These are phyloP conservation scores for Tausonia pullulans DNA, from an alignment of 1,284 basidiomycete genomes.

Conservation along the genomic window DNA sequence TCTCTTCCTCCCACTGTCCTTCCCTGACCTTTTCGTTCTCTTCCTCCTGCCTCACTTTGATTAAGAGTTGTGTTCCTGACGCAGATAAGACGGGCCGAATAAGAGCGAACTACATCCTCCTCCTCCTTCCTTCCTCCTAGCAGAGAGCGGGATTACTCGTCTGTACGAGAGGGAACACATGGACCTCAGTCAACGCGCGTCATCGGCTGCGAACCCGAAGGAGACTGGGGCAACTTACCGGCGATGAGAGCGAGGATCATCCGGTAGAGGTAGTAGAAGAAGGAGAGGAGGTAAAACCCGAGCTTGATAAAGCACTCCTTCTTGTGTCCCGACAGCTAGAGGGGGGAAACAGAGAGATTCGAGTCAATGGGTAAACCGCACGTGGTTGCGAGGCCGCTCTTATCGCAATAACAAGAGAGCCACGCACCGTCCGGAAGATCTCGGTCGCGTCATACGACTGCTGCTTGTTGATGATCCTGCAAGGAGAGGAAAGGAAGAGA, in stretches of 20 bases:
- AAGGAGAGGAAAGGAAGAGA: too few species aligned
- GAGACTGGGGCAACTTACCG: constrained; percentile 29
- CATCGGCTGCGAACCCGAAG: neutral
- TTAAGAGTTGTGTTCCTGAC: too few species aligned
- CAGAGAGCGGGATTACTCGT: neutral
- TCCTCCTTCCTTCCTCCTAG: neutral
- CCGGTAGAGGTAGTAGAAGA: constrained; percentile 94
- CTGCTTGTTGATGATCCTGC: constrained; percentile 80
- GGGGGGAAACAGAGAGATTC: neutral
- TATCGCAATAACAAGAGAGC: neutral
- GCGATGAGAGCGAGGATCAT: constrained; percentile 81
- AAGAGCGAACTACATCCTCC: neutral
- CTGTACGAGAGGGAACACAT: too few species aligned
- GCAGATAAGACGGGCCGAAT: too few species aligned
- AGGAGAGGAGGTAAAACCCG: constrained; percentile 84
- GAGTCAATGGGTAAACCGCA: neutral
- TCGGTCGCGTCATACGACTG: constrained; percentile 99
- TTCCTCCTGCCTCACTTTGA: too few species aligned
- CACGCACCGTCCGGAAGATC: constrained; percentile 71
- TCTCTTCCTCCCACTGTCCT: too few species aligned
- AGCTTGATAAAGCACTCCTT: constrained; percentile 96
- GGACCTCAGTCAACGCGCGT: too few species aligned
- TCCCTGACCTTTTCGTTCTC: too few species aligned
- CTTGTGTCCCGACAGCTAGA: constrained; percentile 69
- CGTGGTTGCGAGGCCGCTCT: neutral